Percentiles rank a stretch among this genome's conserved stretches.
These are phyloP conservation scores for Passalora sequoiae DNA, from an alignment of 2,329 filamentous ascomycete species.

Conservation along the genomic window DNA sequence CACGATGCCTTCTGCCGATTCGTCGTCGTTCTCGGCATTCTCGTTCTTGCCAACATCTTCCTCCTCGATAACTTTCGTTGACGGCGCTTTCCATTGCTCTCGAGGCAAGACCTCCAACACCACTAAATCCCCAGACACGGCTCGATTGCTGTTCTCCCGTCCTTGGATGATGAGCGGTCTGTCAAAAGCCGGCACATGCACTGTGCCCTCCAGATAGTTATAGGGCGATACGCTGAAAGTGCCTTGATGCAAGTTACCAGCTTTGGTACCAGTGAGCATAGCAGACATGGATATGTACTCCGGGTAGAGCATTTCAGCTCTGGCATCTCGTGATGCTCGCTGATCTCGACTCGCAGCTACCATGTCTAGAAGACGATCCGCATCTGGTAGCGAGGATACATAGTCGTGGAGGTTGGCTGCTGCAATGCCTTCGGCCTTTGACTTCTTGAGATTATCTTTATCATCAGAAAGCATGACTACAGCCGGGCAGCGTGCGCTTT, in stretches of 20 bases:
- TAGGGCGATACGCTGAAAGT: constrained; percentile 95
- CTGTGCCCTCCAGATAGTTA: constrained; percentile 92
- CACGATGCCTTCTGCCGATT: constrained; percentile 67
- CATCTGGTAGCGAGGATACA: constrained; percentile 75
- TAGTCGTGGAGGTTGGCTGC: constrained; percentile 66
- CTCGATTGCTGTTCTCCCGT: constrained; percentile 91
- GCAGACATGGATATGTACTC: constrained; percentile 86
- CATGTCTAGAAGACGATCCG: constrained; percentile 85
- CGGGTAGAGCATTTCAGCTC: constrained; percentile 71
- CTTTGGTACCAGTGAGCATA: constrained; percentile 90
- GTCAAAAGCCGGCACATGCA: constrained; percentile 84
- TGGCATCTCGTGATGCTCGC: constrained; percentile 59
- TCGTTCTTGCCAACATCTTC: constrained; percentile 88
- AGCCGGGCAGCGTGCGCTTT: constrained; percentile 57
- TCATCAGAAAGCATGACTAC: constrained; percentile 95
- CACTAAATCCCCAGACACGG: constrained; percentile 85
- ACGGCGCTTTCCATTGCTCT: constrained; percentile 95
- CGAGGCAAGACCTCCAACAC: constrained; percentile 89
- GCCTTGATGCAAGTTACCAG: constrained; percentile 84
- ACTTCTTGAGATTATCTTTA: constrained; percentile 77
- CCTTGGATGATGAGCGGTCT: constrained; percentile 83
- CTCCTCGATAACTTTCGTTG: constrained; percentile 92
- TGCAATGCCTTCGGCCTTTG: constrained; percentile 66
- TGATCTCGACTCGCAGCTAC: constrained; percentile 73
- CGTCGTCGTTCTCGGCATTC: constrained; percentile 81